Conservation (phyloP, 2,329 filamentous ascomycete genomes). For the Hypoxylon sp. region DNA sequence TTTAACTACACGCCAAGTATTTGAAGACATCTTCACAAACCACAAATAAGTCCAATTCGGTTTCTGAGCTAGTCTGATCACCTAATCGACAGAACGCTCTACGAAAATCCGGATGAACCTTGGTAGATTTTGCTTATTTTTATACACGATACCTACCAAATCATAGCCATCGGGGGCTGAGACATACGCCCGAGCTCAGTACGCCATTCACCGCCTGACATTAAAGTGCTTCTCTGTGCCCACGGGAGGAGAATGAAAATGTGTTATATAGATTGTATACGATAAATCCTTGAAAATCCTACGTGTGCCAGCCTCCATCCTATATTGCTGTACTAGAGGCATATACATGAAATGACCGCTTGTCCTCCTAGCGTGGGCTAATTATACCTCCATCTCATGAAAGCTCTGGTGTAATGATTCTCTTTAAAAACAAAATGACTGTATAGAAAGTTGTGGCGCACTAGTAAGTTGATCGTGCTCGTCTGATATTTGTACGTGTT, state of each 20-base stretch:
- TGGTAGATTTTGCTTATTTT: no score
- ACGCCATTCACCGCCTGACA: not conserved
- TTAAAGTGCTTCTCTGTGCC: not conserved
- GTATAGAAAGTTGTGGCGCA: not conserved
- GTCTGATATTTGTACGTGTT: not conserved
- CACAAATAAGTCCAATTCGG: not conserved
- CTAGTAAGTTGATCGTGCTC: not conserved
- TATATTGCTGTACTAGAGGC: not conserved
- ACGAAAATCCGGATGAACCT: no score
- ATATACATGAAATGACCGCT: not conserved
- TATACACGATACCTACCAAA: no score
- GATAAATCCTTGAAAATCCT: not conserved
- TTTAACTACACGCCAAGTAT: not conserved
- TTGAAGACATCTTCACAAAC: not conserved
- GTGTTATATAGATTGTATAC: not conserved
- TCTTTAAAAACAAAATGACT: not conserved
- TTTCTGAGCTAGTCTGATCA: no score
- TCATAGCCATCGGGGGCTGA: no score
- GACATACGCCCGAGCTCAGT: no score
- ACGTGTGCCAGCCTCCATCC: not conserved
- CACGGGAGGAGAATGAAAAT: not conserved
- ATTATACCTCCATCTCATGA: not conserved
- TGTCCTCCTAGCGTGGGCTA: not conserved
- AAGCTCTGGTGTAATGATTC: not conserved
- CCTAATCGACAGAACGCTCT: no score